phyloP scores from a whole-genome alignment of 2,329 filamentous ascomycete genomes.

The Stromatinia cepivora region DNA sequence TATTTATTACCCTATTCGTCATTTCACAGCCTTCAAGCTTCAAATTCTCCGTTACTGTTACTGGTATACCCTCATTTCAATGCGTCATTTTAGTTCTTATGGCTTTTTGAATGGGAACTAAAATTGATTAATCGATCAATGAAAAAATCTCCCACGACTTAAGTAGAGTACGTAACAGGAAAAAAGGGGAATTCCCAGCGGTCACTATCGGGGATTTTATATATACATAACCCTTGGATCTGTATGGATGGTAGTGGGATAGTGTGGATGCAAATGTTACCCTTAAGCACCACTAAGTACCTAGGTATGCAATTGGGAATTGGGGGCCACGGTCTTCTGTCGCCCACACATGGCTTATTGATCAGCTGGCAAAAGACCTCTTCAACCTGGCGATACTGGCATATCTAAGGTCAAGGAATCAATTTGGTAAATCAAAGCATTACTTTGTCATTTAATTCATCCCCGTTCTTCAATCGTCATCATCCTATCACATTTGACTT shows the following conservation, averaged over 20 bases:
- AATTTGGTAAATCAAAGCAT: conserved; percentile 20
- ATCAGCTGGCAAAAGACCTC: not conserved
- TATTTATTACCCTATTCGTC: not conserved
- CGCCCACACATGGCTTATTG: conserved; percentile 4
- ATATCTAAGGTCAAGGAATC: not conserved
- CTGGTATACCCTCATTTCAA: not conserved
- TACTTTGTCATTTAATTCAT: conserved; percentile 26
- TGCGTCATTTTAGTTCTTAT: conserved; percentile 10
- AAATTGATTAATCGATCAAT: conserved; percentile 8
- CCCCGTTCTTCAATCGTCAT: conserved; percentile 19
- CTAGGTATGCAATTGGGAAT: not conserved
- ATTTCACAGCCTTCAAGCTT: not conserved
- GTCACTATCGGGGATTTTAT: conserved; percentile 19
- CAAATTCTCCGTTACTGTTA: conserved; percentile 5
- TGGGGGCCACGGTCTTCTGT: not conserved
- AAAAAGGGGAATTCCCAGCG: conserved; percentile 13
- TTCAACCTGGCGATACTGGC: conserved; percentile 1
- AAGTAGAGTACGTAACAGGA: conserved; percentile 10
- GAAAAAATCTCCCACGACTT: not conserved
- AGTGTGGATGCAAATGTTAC: not conserved
- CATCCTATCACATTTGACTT: conserved; percentile 9
- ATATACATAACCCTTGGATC: conserved; percentile 5
- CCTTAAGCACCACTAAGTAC: not conserved
- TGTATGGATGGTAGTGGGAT: not conserved
- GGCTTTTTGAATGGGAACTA: conserved; percentile 6